Percentiles rank a stretch among this genome's conserved stretches.
Conservation (phyloP, 2,329 filamentous ascomycete species). For the Colletotrichum cereale region DNA sequence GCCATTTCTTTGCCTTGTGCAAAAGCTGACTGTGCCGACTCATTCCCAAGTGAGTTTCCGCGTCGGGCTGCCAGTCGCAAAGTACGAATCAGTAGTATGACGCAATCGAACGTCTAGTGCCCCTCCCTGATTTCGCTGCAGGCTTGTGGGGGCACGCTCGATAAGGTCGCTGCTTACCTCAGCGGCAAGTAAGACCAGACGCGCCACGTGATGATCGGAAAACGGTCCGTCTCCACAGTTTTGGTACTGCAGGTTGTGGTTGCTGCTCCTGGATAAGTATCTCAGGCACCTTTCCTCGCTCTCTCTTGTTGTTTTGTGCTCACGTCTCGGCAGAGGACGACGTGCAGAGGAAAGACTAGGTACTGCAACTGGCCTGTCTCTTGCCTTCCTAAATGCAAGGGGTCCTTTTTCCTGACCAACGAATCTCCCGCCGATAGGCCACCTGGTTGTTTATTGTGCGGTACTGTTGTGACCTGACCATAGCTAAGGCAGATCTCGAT, state of each 20-base stretch:
- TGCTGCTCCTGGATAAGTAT: not conserved
- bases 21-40: not conserved
- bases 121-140: constrained; percentile 3
- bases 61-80: not conserved
- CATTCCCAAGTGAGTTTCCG: not conserved
- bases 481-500: constrained; percentile 38
- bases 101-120: constrained; percentile 21
- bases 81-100: constrained; percentile 11
- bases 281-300: not conserved
- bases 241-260: not conserved
- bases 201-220: constrained; percentile 26
- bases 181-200: not conserved
- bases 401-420: not conserved
- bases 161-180: constrained; percentile 21
- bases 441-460: not conserved
- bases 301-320: not conserved
- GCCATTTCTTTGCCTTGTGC: not conserved
- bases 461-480: constrained; percentile 23
- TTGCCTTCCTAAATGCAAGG: constrained; percentile 2
- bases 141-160: not conserved
- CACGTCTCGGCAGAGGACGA: constrained; percentile 4
- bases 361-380: not conserved
- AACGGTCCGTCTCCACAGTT: not conserved
- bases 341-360: constrained; percentile 3
- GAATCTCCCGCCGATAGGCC: not conserved